Conservation (phyloP, 2,329 filamentous ascomycete genomes). For the Nemania abortiva region DNA sequence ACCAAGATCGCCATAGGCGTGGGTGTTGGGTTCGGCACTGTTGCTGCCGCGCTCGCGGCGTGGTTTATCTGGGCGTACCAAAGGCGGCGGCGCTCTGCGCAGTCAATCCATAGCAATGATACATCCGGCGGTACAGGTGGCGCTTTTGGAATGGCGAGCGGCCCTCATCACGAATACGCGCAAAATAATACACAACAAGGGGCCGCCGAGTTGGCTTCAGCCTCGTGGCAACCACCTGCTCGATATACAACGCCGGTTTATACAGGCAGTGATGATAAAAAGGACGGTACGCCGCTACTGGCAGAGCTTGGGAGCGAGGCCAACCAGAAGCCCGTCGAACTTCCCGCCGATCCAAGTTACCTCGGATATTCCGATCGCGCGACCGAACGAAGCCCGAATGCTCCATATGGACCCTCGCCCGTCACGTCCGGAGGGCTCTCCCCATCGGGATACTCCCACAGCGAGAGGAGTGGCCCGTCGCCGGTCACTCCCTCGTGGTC, state of each 20-base stretch:
- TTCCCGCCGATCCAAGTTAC: conserved; percentile 33
- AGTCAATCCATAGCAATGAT: conserved; percentile 27
- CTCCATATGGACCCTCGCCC: not conserved
- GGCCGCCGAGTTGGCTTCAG: conserved; percentile 40
- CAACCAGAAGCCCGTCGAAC: conserved; percentile 35
- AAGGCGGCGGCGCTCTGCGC: conserved; percentile 39
- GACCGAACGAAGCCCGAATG: not conserved
- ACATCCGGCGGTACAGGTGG: conserved; percentile 12
- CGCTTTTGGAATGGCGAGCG: not conserved
- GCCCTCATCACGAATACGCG: conserved; percentile 39
- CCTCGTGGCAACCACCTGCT: conserved; percentile 35
- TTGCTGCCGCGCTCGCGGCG: conserved; percentile 42
- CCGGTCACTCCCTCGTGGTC: conserved; percentile 21
- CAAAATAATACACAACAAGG: conserved; percentile 43
- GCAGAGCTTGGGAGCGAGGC: conserved; percentile 40
- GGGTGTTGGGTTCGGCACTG: conserved; percentile 51
- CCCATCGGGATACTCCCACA: conserved; percentile 25
- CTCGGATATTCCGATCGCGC: conserved; percentile 26
- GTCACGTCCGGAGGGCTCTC: conserved; percentile 21
- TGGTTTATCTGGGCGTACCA: conserved; percentile 51
- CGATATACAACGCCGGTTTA: conserved; percentile 27
- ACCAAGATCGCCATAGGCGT: conserved; percentile 58
- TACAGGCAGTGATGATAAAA: conserved; percentile 22
- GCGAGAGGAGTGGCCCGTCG: conserved; percentile 16
- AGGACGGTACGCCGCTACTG: conserved; percentile 41